These are phyloP conservation scores for Neoboletus brunneissimus DNA, from an alignment of 768 basidiomycete species.

Conservation along the genomic window DNA sequence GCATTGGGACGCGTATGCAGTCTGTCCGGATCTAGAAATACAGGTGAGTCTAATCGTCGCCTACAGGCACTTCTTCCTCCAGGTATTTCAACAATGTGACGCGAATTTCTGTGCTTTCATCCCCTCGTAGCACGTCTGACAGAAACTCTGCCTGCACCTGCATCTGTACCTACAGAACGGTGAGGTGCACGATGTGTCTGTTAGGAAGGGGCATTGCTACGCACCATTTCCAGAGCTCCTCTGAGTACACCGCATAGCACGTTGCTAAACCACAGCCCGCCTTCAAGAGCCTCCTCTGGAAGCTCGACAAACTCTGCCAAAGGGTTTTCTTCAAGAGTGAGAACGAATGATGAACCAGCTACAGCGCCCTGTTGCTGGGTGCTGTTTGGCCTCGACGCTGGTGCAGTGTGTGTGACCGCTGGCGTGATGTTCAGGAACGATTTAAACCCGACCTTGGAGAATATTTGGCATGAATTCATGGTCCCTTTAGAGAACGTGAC, in stretches of 20 bases:
- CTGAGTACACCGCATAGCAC: conserved; percentile 91
- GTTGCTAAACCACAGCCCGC: conserved; percentile 96
- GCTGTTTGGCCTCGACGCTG: conserved; percentile 49
- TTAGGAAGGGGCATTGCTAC: conserved; percentile 17
- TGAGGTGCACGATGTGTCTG: conserved; percentile 12
- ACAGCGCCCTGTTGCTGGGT: conserved; percentile 39
- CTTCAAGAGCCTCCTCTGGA: conserved; percentile 88
- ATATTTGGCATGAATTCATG: neutral
- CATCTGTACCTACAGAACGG: conserved; percentile 76
- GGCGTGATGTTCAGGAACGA: conserved; percentile 94
- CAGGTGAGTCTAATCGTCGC: conserved; percentile 67
- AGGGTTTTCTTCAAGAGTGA: conserved; percentile 94
- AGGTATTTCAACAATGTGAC: conserved; percentile 88
- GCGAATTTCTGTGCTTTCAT: conserved; percentile 90
- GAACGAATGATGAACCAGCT: conserved; percentile 64
- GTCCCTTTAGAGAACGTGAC: neutral
- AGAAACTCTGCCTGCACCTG: conserved; percentile 89
- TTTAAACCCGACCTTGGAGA: conserved; percentile 88
- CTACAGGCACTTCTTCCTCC: conserved; percentile 94
- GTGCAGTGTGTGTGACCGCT: conserved; percentile 63
- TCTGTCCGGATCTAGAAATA: conserved; percentile 11
- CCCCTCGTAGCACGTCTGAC: conserved; percentile 88
- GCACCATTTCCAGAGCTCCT: conserved; percentile 95
- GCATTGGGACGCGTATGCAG: conserved; percentile 1
- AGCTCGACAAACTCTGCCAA: conserved; percentile 96